phyloP scores from a whole-genome alignment of 2,329 filamentous ascomycete species.

The Bipolaris victoriae region DNA sequence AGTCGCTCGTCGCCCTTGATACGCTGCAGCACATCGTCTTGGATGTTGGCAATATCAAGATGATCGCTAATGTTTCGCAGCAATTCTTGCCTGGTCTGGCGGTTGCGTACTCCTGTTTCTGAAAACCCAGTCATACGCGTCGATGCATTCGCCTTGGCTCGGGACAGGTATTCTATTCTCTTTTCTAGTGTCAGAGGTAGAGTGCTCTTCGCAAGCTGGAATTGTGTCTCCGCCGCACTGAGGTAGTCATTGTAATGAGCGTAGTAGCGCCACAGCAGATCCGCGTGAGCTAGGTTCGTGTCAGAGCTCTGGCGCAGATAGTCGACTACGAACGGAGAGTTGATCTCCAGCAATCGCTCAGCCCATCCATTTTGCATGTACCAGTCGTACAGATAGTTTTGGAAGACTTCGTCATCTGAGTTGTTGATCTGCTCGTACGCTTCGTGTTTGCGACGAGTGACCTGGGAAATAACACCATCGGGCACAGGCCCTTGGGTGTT shows the following conservation, averaged over 20 bases:
- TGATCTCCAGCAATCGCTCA: constrained; percentile 82
- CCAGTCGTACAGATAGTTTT: constrained; percentile 97
- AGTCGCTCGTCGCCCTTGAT: constrained; percentile 76
- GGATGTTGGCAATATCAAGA: constrained; percentile 91
- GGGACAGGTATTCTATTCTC: constrained; percentile 86
- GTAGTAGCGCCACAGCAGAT: constrained; percentile 92
- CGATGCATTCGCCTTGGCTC: constrained; percentile 90
- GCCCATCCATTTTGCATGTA: constrained; percentile 85
- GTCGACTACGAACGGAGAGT: constrained; percentile 82
- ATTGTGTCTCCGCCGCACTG: constrained; percentile 85
- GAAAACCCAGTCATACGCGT: constrained; percentile 78
- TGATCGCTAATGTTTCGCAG: constrained; percentile 84
- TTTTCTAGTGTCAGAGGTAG: constrained; percentile 81
- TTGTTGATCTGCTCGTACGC: constrained; percentile 89
- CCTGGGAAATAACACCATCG: constrained; percentile 78
- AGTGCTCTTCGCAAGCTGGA: constrained; percentile 80
- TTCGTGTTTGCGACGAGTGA: constrained; percentile 80
- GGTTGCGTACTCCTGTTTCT: constrained; percentile 52
- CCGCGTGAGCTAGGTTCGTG: constrained; percentile 77
- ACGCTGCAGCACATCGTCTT: constrained; percentile 85
- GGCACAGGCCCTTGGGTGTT: constrained; percentile 72
- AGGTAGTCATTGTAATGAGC: constrained; percentile 83
- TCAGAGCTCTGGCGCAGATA: constrained; percentile 81
- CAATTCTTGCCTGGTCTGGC: constrained; percentile 82
- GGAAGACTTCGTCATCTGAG: constrained; percentile 91